Evolutionary conservation across 177 flowering plant species (phyloP).

Genomic region (Telopea speciosissima): DNA sequence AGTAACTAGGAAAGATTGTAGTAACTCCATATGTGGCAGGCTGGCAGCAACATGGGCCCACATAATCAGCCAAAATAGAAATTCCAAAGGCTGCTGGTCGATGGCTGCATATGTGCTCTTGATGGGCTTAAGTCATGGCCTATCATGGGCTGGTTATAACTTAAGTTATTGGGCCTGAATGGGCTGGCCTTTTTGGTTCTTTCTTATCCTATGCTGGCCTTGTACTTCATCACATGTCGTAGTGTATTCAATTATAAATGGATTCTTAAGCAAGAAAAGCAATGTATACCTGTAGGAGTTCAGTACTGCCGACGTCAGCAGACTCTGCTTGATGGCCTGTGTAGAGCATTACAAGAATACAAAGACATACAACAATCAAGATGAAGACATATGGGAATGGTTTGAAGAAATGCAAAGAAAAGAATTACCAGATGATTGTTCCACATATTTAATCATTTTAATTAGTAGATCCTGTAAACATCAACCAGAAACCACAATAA

Average conservation of each 20-base stretch:
- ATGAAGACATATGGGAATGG: background rate
- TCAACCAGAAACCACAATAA: slow-evolving; percentile 2
- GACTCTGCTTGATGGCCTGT: slow-evolving; percentile 37
- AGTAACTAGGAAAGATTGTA: too few species aligned
- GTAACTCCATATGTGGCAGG: too few species aligned
- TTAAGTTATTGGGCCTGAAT: too few species aligned
- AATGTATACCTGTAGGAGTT: slow-evolving; percentile 40
- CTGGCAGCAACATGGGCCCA: too few species aligned
- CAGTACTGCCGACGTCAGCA: slow-evolving; percentile 29
- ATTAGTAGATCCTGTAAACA: slow-evolving; percentile 14
- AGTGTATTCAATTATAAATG: background rate
- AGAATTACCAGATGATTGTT: slow-evolving; percentile 44
- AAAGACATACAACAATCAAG: background rate
- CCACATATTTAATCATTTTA: slow-evolving; percentile 9
- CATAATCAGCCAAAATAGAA: too few species aligned
- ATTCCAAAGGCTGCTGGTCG: too few species aligned
- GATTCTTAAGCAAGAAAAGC: background rate
- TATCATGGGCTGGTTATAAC: too few species aligned
- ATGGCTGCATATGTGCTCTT: too few species aligned
- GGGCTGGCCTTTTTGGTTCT: too few species aligned
- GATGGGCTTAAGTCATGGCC: too few species aligned
- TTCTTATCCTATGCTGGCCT: too few species aligned
- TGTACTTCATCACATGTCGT: background rate
- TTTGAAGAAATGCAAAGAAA: background rate
- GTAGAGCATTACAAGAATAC: slow-evolving; percentile 9